These are phyloP conservation scores for Metschnikowia reukaufii DNA, from an alignment of 805 yeast species.

Conservation along the genomic window DNA sequence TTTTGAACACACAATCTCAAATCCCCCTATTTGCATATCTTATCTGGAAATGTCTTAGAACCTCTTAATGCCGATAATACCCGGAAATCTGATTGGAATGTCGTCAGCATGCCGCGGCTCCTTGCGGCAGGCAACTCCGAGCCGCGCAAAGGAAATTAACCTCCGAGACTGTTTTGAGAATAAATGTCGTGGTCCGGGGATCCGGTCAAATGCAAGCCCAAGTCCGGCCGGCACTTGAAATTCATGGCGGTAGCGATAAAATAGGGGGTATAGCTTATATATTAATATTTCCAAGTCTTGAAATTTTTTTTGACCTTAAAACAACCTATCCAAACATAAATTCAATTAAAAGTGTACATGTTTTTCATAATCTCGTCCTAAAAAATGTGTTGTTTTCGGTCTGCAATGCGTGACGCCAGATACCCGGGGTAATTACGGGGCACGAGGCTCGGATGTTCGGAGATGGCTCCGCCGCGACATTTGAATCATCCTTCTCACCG, in stretches of 20 bases:
- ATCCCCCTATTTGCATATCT: background rate
- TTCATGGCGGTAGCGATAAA: background rate
- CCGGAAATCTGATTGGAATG: background rate
- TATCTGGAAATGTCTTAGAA: background rate
- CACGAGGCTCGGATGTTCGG: conserved; percentile 7
- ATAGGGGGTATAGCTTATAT: background rate
- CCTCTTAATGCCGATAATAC: background rate
- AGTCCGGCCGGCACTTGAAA: background rate
- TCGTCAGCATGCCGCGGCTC: background rate
- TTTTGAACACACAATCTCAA: too few relatives aligned
- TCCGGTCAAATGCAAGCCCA: background rate
- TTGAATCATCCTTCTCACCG: conserved; percentile 12
- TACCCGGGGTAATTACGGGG: conserved; percentile 3
- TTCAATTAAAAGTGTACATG: background rate
- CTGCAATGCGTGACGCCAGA: background rate
- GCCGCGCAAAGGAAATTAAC: background rate
- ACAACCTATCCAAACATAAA: background rate
- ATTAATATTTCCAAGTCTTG: too few relatives aligned
- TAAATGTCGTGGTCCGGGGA: conserved; percentile 1
- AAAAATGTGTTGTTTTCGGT: background rate
- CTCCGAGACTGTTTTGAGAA: background rate
- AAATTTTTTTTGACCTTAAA: too few relatives aligned
- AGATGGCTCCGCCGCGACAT: conserved; percentile 8
- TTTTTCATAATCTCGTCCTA: too few relatives aligned
- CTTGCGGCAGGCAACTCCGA: background rate